Base-by-base conservation (phyloP, 2,329 filamentous ascomycete species). In the Colletotrichum phormii region DNA sequence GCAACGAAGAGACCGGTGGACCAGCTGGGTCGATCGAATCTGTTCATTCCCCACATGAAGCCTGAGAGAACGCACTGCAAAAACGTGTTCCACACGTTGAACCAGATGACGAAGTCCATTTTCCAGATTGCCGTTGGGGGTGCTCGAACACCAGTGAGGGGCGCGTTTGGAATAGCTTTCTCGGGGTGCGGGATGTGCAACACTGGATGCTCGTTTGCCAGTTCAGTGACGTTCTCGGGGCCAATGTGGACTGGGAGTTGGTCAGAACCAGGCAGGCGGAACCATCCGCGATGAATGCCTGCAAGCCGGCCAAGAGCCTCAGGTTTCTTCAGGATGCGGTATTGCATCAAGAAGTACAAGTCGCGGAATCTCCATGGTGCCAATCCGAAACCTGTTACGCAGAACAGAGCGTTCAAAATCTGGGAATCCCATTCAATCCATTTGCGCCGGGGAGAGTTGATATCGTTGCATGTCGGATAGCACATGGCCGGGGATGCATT, bases 401-500 rank as follows among this genome's bases (percentile, higher is more conserved):
- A 97, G 86, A 97, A 97, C 1, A 97, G 88, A 0, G 89, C 93
- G 78, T 95, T 97, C 26, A 96, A 84, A 71, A 97, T 93, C 79
- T 97, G 95, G 1, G 92, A 94, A 80, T 95, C 93, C 77, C 90
- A 92, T 82, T 98, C 95, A 76, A 98, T 90, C 95, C 95, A 97
- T 72, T 91, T 91, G 24, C 93, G 87, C n/a, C 94, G 90, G 2
- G 94, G 91, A 0, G 93, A 95, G 77, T 94, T 85, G 79, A 94
- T 91, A 76, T 93, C 86, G 79, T 94, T 88, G 84, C 94, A 96
- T 46, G 85, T 85, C 0, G 88, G 91, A 76, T 87, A 80, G 84
- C 94, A 95, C 93, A 95, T 95, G 72, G 90, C 90, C 7, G 92
- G 91, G 2, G 90, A 85, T 68, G 88, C 94, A 77, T 95, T 94